Percentiles rank a stretch among this genome's conserved stretches.
Conservation (phyloP, 2,329 filamentous ascomycete species). For the Falciphora oryzae region DNA sequence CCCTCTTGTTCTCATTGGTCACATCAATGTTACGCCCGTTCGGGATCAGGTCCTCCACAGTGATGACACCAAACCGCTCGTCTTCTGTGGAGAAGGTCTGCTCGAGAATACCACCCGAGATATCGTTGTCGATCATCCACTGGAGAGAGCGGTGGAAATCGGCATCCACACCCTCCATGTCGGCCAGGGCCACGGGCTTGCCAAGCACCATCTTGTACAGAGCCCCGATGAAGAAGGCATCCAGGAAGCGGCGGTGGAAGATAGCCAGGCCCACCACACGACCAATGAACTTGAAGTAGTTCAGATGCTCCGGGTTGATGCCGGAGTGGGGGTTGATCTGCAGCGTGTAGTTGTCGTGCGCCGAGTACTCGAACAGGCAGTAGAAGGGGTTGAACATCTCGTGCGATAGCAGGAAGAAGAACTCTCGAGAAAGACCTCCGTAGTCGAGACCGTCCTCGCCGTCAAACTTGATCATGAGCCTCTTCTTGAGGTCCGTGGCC, state of each 20-base stretch:
- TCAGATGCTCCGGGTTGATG: slow-evolving; percentile 98
- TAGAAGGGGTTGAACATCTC: slow-evolving; percentile 99
- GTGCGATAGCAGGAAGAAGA: slow-evolving; percentile 98
- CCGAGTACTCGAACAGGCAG: slow-evolving; percentile 98
- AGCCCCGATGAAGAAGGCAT: slow-evolving; percentile 98
- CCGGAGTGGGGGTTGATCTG: slow-evolving; percentile 99
- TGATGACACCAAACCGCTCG: slow-evolving; percentile 91
- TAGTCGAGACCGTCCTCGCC: slow-evolving; percentile 98
- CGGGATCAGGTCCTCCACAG: slow-evolving; percentile 89
- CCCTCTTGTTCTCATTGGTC: slow-evolving; percentile 97
- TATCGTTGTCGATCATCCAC: slow-evolving; percentile 98
- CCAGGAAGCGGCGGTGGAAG: slow-evolving; percentile 94
- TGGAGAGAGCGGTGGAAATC: slow-evolving; percentile 95
- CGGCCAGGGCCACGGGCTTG: slow-evolving; percentile 84
- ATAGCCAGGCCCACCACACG: slow-evolving; percentile 95
- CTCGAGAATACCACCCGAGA: slow-evolving; percentile 84
- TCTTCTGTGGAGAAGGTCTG: slow-evolving; percentile 97
- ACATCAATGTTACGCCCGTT: slow-evolving; percentile 88
- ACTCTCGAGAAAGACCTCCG: slow-evolving; percentile 93
- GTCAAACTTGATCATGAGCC: slow-evolving; percentile 99
- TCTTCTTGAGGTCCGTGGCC: slow-evolving; percentile 93
- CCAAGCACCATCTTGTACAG: slow-evolving; percentile 99
- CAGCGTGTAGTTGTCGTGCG: slow-evolving; percentile 98
- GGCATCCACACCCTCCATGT: slow-evolving; percentile 98
- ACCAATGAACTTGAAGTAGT: slow-evolving; percentile 99